Percentiles rank a stretch among this genome's conserved stretches.
These are phyloP conservation scores for Avena sativa DNA, from an alignment of 176 grass and related monocot genomes.

Conservation along the genomic window DNA sequence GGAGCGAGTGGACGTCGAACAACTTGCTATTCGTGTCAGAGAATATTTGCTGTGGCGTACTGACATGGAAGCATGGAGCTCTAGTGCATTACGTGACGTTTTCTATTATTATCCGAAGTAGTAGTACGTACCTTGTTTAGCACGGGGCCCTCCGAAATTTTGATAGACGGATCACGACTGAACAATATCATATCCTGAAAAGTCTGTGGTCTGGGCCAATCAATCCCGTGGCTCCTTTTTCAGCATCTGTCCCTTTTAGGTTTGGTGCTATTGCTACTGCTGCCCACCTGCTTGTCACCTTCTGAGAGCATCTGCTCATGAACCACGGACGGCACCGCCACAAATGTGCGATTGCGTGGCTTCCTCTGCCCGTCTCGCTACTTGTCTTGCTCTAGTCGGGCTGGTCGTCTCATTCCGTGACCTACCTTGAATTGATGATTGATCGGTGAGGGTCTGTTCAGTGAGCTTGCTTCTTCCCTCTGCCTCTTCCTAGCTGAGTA, in stretches of 20 bases:
- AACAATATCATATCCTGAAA: slow-evolving; percentile 8
- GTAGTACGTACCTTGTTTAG: neutral
- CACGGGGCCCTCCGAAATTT: neutral
- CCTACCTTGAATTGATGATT: neutral
- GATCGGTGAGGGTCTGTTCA: slow-evolving; percentile 14
- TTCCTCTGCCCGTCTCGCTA: neutral
- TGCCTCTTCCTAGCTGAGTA: neutral
- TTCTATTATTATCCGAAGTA: neutral
- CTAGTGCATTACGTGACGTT: neutral
- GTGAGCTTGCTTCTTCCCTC: neutral
- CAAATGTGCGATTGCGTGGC: neutral
- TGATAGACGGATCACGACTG: neutral
- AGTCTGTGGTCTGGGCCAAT: slow-evolving; percentile 19
- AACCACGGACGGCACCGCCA: slow-evolving; percentile 20
- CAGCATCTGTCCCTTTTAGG: neutral
- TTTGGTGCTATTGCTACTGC: neutral
- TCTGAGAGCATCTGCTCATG: slow-evolving; percentile 35
- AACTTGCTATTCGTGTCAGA: neutral
- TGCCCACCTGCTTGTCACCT: neutral
- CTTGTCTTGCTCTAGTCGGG: neutral
- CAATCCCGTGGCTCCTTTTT: neutral
- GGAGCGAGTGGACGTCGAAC: neutral
- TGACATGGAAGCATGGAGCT: neutral
- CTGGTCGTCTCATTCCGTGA: neutral
- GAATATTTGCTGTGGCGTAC: neutral